phyloP scores from a whole-genome alignment of 805 yeast species.

The Suhomyces vadensis region DNA sequence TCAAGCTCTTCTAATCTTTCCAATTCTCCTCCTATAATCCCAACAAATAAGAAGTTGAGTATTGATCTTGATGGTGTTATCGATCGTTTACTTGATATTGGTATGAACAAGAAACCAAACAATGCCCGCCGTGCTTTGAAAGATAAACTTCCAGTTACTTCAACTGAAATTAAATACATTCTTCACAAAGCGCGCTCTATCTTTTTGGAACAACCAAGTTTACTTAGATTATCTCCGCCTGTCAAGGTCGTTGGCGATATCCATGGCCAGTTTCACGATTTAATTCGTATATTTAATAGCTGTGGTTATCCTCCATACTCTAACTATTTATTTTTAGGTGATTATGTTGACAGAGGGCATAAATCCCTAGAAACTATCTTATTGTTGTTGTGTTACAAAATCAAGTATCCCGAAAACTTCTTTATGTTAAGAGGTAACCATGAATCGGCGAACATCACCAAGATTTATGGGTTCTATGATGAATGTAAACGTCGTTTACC shows the following conservation, averaged over 20 bases:
- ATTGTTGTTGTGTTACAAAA: slow-evolving; percentile 52
- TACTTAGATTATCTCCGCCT: slow-evolving; percentile 69
- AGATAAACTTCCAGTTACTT: slow-evolving; percentile 51
- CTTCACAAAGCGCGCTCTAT: slow-evolving; percentile 60
- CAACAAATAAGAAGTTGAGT: slow-evolving; percentile 23
- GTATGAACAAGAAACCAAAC: slow-evolving; percentile 23
- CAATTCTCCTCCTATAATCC: slow-evolving; percentile 24
- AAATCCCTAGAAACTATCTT: slow-evolving; percentile 58
- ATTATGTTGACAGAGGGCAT: slow-evolving; percentile 60
- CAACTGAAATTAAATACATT: slow-evolving; percentile 56
- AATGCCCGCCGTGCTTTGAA: slow-evolving; percentile 26
- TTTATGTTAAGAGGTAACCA: slow-evolving; percentile 62
- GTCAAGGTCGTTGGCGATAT: slow-evolving; percentile 84
- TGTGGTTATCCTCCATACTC: slow-evolving; percentile 62
- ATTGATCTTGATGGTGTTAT: slow-evolving; percentile 64
- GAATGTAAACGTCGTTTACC: slow-evolving; percentile 57
- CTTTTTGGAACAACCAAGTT: slow-evolving; percentile 63
- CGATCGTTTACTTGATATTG: slow-evolving; percentile 56
- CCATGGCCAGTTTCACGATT: slow-evolving; percentile 65
- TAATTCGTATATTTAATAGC: slow-evolving; percentile 54
- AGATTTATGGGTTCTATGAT: slow-evolving; percentile 61
- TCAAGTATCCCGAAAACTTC: slow-evolving; percentile 60
- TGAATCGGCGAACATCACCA: slow-evolving; percentile 59
- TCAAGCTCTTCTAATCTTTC: slow-evolving; percentile 20
- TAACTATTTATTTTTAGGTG: slow-evolving; percentile 58